Evolutionary conservation across 2,329 filamentous ascomycete genomes (phyloP).

Genomic region (Emmonsiellopsis sp.): DNA sequence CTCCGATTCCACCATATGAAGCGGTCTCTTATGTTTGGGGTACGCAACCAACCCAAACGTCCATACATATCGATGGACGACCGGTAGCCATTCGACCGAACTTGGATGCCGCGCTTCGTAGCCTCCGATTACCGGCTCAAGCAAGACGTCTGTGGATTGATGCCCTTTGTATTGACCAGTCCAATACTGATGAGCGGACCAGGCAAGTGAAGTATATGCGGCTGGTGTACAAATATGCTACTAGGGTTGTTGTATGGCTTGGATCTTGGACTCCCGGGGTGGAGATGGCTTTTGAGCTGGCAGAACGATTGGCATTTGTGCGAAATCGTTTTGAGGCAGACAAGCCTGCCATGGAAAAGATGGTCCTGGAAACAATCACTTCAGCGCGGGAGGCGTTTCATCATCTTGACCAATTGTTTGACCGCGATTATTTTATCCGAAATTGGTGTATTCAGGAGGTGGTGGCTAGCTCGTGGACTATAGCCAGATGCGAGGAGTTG

Average conservation of each 20-base stretch:
- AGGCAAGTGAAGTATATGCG: constrained; percentile 9
- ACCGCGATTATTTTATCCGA: constrained; percentile 3
- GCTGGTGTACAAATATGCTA: constrained; percentile 8
- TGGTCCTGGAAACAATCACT: neutral
- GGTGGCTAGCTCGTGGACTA: constrained; percentile 11
- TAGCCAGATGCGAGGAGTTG: constrained; percentile 4
- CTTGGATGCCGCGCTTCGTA: constrained; percentile 3
- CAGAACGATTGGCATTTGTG: neutral
- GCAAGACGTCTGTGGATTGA: constrained; percentile 8
- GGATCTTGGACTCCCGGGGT: constrained; percentile 3
- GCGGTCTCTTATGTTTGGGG: constrained; percentile 5
- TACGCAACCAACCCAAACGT: neutral
- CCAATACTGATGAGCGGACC: constrained; percentile 7
- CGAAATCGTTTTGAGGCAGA: neutral
- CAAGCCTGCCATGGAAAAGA: neutral
- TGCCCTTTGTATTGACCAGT: constrained; percentile 12
- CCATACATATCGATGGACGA: neutral
- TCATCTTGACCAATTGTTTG: constrained; percentile 1
- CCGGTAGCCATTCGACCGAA: neutral
- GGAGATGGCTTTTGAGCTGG: constrained; percentile 4
- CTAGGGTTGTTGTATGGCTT: constrained; percentile 8
- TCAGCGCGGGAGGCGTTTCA: neutral
- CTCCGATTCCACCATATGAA: constrained; percentile 1
- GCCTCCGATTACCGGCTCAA: neutral
- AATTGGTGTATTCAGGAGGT: constrained; percentile 9